Conservation (phyloP, 345 rosid species). For the Schrenkiella parvula region DNA sequence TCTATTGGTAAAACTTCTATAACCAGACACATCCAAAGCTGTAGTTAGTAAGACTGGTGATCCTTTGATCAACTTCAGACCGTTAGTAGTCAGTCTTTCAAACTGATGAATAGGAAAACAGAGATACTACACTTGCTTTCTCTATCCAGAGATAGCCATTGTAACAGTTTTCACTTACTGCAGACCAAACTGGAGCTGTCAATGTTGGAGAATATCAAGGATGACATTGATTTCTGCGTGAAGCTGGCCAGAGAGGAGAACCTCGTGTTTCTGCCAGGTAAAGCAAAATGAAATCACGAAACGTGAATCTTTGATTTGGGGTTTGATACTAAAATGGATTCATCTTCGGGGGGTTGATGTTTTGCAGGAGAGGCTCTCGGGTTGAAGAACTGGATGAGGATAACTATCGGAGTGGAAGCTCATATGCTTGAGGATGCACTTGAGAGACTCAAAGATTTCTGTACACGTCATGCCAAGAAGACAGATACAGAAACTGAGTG, state of each 20-base stretch:
- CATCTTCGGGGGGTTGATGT: background rate
- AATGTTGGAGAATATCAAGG: constrained; percentile 52
- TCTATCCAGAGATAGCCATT: background rate
- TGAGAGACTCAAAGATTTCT: constrained; percentile 55
- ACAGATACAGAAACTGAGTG: constrained; percentile 23
- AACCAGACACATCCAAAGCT: background rate
- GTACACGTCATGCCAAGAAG: constrained; percentile 53
- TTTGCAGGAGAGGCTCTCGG: constrained; percentile 61
- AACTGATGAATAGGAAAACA: background rate
- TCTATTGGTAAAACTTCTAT: constrained; percentile 44
- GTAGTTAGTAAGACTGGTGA: background rate
- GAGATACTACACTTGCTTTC: background rate
- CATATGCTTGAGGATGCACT: constrained; percentile 64
- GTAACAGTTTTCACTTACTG: background rate
- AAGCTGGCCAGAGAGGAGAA: constrained; percentile 69
- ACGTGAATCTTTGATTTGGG: background rate
- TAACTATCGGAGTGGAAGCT: constrained; percentile 58
- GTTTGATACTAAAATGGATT: background rate
- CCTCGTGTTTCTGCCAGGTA: constrained; percentile 70
- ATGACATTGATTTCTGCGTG: constrained; percentile 60
- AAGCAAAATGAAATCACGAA: background rate
- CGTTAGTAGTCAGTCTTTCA: background rate
- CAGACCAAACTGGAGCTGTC: constrained; percentile 60
- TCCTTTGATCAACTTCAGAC: background rate
- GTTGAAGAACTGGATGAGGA: constrained; percentile 62